A percentile compares a stretch with the other conserved stretches of the same genome.
These are phyloP conservation scores for Avena atlantica DNA, from an alignment of 176 grass and related monocot species.

Conservation along the genomic window DNA sequence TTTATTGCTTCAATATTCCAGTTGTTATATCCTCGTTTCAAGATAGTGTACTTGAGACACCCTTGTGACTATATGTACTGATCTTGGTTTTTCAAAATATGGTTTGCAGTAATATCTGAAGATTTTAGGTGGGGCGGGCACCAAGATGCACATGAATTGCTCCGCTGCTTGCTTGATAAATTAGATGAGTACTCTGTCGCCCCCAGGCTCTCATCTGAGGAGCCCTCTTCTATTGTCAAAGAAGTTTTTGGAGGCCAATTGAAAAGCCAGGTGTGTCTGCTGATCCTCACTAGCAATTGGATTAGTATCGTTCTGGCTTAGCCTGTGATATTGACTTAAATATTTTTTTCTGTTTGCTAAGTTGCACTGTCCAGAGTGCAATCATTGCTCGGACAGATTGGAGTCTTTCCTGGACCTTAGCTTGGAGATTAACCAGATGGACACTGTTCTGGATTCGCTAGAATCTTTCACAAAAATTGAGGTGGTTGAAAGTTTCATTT, in stretches of 20 bases:
- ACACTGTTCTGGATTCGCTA: conserved; percentile 46
- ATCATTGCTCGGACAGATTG: conserved; percentile 47
- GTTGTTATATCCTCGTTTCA: background rate
- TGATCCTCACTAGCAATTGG: background rate
- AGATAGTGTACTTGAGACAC: background rate
- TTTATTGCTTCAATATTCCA: background rate
- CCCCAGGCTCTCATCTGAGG: conserved; percentile 18
- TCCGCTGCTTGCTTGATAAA: conserved; percentile 56
- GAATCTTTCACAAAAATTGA: conserved; percentile 64
- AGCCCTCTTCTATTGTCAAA: conserved; percentile 38
- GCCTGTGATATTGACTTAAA: background rate
- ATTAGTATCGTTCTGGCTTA: background rate
- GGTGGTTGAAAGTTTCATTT: conserved; percentile 55
- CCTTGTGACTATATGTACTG: conserved; percentile 23
- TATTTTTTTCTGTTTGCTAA: conserved; percentile 34
- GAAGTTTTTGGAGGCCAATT: conserved; percentile 57
- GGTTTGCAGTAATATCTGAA: conserved; percentile 44
- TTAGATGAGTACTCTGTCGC: conserved; percentile 25
- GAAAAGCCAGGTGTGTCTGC: conserved; percentile 56
- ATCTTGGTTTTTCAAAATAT: conserved; percentile 23
- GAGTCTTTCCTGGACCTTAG: conserved; percentile 69
- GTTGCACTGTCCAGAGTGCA: conserved; percentile 58
- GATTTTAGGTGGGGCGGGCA: conserved; percentile 38
- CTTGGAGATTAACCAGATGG: conserved; percentile 55
- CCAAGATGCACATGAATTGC: conserved; percentile 64